Conservation (phyloP, 768 basidiomycete genomes). For the Termitomyces sp. region DNA sequence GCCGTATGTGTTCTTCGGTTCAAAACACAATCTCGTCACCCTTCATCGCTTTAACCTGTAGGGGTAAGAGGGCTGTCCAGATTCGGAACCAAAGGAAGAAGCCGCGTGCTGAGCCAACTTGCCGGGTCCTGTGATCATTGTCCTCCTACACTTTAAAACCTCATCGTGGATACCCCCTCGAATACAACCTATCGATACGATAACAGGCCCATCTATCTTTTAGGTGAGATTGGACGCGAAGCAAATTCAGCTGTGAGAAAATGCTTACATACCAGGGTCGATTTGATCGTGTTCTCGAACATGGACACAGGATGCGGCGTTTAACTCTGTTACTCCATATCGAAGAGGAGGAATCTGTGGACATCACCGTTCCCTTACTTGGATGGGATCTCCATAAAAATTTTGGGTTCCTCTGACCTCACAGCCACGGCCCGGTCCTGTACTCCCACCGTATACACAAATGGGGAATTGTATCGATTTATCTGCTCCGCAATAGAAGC, state of each 20-base stretch:
- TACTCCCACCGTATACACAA: constrained; percentile 19
- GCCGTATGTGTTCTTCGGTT: constrained; percentile 28
- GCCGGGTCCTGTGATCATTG: constrained; percentile 20
- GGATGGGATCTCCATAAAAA: constrained; percentile 9
- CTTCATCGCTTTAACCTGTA: constrained; percentile 25
- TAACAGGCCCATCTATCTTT: background rate
- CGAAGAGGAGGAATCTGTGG: constrained; percentile 3
- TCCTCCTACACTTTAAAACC: background rate
- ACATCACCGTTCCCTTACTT: background rate
- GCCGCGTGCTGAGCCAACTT: constrained; percentile 16
- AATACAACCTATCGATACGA: background rate
- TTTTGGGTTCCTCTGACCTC: background rate
- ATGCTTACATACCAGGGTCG: constrained; percentile 1
- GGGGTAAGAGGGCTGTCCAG: constrained; percentile 30
- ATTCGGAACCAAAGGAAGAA: constrained; percentile 20
- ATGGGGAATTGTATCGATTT: constrained; percentile 13
- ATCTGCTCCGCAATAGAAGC: constrained; percentile 11
- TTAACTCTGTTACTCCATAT: constrained; percentile 24
- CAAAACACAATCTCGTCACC: constrained; percentile 28
- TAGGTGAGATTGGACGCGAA: background rate
- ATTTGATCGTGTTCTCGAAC: constrained; percentile 9
- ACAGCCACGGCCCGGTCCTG: constrained; percentile 18
- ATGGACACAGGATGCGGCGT: constrained; percentile 23
- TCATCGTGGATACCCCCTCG: background rate
- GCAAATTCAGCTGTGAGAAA: background rate